Base-by-base conservation (phyloP, 306 rosid species). In the Phaseolus lunatus region DNA sequence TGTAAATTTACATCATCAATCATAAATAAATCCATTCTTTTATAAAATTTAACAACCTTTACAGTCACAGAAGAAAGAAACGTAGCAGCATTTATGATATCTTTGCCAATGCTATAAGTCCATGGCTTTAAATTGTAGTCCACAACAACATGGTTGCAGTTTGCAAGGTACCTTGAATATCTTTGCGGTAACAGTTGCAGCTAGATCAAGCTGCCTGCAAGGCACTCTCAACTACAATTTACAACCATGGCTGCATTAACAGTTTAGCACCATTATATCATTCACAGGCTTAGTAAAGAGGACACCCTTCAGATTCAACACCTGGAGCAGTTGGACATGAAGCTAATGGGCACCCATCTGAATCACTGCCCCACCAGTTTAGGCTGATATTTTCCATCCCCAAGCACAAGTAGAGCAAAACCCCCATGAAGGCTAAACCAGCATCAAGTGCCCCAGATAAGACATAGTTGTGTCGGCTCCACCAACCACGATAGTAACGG, bases 381-480 rank as follows among this genome's bases (percentile, higher is more conserved):
- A 93, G 66, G 57, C 70, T 76, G 0, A 93, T 70, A 20, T 81
- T 82, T 45, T 88, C 76, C 92, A 86, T 85, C 45, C 88, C 96
- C 43, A 90, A 81, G 73, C 93, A 86, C 70, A 90, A 72, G 80
- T 90, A 89, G 29, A 93, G 54, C 69, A 89, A 66, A 49, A 93
- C 96, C 13, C 88, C 96, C 97, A 93, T 93, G 83, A 93, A 93
- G 27, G 97, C 97, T 61, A 93, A 83, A 59, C 97, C 97, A 44
- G 96, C 90, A 80, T 93, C 97, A 63, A 93, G 90, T 16, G 92
- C 92, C 31, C 93, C 97, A 11, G 96, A 89, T 9, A 93, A 73
- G 56, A 89, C 85, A 47, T 93, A 93, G 80, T 93, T 93, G 78
- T 93, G 91, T 48, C 92, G 82, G 15, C 81, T 88, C 97, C 97